These are phyloP conservation scores for Neurospora sp. DNA, from an alignment of 495 filamentous ascomycete species.

Conservation along the genomic window DNA sequence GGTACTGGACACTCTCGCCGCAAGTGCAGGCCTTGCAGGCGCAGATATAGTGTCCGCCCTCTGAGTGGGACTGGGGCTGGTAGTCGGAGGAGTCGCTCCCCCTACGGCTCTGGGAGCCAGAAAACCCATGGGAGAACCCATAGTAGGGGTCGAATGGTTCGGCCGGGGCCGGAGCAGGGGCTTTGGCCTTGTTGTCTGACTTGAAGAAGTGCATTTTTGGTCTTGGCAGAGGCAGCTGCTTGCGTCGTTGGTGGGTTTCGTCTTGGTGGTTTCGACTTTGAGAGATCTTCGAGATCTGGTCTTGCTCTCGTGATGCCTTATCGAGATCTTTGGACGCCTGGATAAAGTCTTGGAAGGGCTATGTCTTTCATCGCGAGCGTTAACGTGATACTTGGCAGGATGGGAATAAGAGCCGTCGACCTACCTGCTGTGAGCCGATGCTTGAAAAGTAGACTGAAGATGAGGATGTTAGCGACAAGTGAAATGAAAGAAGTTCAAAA, in stretches of 20 bases:
- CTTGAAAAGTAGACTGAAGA: background rate
- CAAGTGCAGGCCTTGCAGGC: conserved; percentile 1
- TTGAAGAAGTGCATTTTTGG: background rate
- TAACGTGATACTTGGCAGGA: background rate
- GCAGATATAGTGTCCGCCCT: background rate
- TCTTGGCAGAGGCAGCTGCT: background rate
- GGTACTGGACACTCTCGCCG: background rate
- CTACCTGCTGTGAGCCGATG: background rate
- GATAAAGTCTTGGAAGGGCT: background rate
- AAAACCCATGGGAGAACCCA: background rate
- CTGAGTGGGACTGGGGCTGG: background rate
- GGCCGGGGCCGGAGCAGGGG: background rate
- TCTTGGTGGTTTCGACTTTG: background rate
- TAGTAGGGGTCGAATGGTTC: background rate
- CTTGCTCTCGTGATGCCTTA: background rate
- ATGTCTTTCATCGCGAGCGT: background rate
- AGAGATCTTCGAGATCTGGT: background rate
- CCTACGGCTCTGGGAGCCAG: background rate
- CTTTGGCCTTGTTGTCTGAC: background rate
- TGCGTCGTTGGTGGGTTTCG: background rate
- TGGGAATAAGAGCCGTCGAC: background rate
- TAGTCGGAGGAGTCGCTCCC: background rate
- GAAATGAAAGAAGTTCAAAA: background rate
- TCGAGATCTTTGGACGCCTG: background rate
- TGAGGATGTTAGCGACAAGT: background rate